Evolutionary conservation across 2,329 filamentous ascomycete species (phyloP).

Genomic region (Thielaviopsis musarum): DNA sequence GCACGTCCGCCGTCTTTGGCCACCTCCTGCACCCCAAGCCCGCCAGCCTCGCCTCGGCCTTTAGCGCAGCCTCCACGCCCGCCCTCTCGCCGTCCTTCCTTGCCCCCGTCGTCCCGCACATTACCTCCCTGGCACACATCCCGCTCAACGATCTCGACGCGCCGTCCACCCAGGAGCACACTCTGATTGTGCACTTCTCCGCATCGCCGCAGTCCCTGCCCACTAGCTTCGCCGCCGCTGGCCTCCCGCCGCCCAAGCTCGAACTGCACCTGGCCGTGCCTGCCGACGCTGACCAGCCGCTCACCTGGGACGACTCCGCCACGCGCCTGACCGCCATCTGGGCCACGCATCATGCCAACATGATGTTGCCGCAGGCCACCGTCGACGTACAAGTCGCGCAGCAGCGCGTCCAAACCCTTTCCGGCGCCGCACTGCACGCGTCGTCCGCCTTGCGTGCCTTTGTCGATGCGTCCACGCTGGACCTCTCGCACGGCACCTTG

Average conservation of each 20-base stretch:
- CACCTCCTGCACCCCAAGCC: slow-evolving; percentile 27
- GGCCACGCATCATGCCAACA: slow-evolving; percentile 21
- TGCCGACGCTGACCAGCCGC: slow-evolving; percentile 8
- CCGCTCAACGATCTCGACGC: slow-evolving; percentile 16
- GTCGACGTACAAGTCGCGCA: slow-evolving; percentile 28
- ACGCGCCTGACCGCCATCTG: slow-evolving; percentile 24
- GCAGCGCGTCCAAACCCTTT: slow-evolving; percentile 13
- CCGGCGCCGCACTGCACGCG: background rate
- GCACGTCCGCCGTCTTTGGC: slow-evolving; percentile 31
- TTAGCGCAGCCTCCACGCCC: background rate
- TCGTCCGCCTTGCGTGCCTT: slow-evolving; percentile 23
- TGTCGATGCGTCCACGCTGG: slow-evolving; percentile 27
- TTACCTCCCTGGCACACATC: slow-evolving; percentile 25
- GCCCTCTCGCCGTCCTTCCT: slow-evolving; percentile 19
- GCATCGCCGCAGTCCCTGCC: slow-evolving; percentile 11
- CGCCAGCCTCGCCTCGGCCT: background rate
- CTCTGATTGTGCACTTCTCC: slow-evolving; percentile 5
- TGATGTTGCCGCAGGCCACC: slow-evolving; percentile 23
- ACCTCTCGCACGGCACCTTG: slow-evolving; percentile 26
- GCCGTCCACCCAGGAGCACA: background rate
- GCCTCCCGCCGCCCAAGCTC: slow-evolving; percentile 10
- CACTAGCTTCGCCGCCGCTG: slow-evolving; percentile 10
- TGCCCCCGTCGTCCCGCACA: slow-evolving; percentile 29
- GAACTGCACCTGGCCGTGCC: slow-evolving; percentile 13
- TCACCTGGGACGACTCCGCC: slow-evolving; percentile 15